A percentile compares a stretch with the other conserved stretches of the same genome.
phyloP scores from a whole-genome alignment of 2,329 filamentous ascomycete genomes.

The Colletotrichum sublineola region DNA sequence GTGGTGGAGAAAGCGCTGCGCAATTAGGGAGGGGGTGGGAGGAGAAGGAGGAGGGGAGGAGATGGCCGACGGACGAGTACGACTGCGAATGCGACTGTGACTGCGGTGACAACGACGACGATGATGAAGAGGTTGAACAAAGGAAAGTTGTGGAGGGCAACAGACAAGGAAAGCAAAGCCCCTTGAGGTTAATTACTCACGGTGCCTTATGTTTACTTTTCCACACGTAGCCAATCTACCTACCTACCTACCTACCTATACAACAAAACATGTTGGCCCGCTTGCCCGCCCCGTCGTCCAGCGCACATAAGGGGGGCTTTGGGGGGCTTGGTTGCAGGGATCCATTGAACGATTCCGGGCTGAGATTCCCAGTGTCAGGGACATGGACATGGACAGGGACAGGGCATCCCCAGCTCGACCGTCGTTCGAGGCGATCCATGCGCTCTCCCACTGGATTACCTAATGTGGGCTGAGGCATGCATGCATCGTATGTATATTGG shows the following conservation, averaged over 20 bases:
- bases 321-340: constrained; percentile 23
- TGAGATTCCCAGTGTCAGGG: constrained; percentile 4
- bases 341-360: constrained; percentile 22
- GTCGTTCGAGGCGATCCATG: constrained; percentile 22
- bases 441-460: constrained; percentile 10
- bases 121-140: constrained; percentile 11
- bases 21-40: background rate
- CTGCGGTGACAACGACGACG: background rate
- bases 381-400: background rate
- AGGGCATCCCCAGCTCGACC: background rate
- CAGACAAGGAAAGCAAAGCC: background rate
- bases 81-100: constrained; percentile 2
- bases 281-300: constrained; percentile 17
- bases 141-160: constrained; percentile 3
- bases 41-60: background rate
- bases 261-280: constrained; percentile 6
- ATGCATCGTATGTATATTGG: too few relatives aligned
- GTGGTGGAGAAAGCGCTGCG: background rate
- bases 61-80: background rate
- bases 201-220: constrained; percentile 32
- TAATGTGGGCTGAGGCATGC: background rate
- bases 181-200: constrained; percentile 24
- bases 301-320: constrained; percentile 19
- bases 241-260: background rate
- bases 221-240: background rate